Evolutionary conservation across 164 flowering plant species (phyloP).

Genomic region (Magnolia changhungtana): DNA sequence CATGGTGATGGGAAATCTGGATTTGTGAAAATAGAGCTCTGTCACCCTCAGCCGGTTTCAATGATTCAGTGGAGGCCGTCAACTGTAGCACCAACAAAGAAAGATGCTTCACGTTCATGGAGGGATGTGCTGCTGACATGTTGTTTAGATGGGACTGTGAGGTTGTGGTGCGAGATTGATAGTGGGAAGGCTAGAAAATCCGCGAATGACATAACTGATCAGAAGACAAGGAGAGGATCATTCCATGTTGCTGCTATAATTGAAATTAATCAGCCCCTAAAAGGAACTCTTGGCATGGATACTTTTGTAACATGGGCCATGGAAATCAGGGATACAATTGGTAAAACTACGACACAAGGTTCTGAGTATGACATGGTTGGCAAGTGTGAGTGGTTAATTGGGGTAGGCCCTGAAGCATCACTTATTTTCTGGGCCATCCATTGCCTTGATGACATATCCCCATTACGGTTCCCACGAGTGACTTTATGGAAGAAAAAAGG

Average conservation of each 20-base stretch:
- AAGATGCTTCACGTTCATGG: slow-evolving; percentile 17
- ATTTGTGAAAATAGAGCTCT: slow-evolving; percentile 42
- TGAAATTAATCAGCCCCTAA: slow-evolving; percentile 61
- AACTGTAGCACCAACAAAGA: slow-evolving; percentile 12
- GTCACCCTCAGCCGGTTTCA: slow-evolving; percentile 75
- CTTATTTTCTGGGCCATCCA: slow-evolving; percentile 82
- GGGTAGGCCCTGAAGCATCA: slow-evolving; percentile 51
- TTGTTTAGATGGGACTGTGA: slow-evolving; percentile 84
- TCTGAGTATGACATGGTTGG: slow-evolving; percentile 39
- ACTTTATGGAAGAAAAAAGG: slow-evolving; percentile 74
- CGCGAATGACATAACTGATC: slow-evolving; percentile 46
- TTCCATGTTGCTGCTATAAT: slow-evolving; percentile 74
- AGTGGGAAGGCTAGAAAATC: slow-evolving; percentile 46
- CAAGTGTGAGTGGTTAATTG: slow-evolving; percentile 86
- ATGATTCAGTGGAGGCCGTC: slow-evolving; percentile 90
- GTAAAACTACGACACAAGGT: slow-evolving; percentile 23
- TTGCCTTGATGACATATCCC: slow-evolving; percentile 83
- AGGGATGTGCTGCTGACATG: slow-evolving; percentile 73
- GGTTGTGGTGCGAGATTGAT: slow-evolving; percentile 90
- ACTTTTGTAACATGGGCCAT: slow-evolving; percentile 63
- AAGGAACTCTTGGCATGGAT: slow-evolving; percentile 60
- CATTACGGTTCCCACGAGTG: slow-evolving; percentile 77
- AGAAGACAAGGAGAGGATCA: slow-evolving; percentile 31
- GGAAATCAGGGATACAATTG: slow-evolving; percentile 38
- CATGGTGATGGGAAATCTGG: slow-evolving; percentile 41